phyloP scores from a whole-genome alignment of 208 protist species.

The Acanthamoeba culbertsoni region DNA sequence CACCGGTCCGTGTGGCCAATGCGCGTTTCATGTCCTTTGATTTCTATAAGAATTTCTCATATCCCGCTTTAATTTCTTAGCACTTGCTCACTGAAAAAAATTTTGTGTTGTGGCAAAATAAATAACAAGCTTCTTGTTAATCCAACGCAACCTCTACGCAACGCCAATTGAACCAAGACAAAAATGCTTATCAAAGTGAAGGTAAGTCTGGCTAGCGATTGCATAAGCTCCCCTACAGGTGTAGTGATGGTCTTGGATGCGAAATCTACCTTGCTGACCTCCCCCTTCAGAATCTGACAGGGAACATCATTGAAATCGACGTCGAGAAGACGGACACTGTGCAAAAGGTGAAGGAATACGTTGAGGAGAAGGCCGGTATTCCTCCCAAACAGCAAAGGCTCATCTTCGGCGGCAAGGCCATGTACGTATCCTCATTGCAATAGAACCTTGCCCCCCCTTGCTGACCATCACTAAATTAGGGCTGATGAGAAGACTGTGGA shows the following conservation, averaged over 20 bases:
- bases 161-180: neutral
- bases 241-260: constrained; percentile 28
- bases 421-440: constrained; percentile 59
- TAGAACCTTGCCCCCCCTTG: neutral
- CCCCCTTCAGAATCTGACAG: neutral
- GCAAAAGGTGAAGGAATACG: constrained; percentile 84
- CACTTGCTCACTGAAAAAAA: too few species aligned
- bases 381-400: constrained; percentile 86
- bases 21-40: too few species aligned
- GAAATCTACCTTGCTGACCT: too few species aligned
- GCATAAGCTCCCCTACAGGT: neutral
- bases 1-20: too few species aligned
- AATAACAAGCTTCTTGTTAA: too few species aligned
- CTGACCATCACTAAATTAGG: constrained; percentile 68
- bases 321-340: constrained; percentile 65
- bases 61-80: too few species aligned
- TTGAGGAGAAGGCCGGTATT: constrained; percentile 88
- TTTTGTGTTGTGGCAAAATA: too few species aligned
- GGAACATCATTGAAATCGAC: constrained; percentile 58
- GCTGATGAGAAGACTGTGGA: constrained; percentile 81
- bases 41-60: too few species aligned
- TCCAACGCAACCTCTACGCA: too few species aligned
- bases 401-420: constrained; percentile 81
- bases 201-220: neutral
- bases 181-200: constrained; percentile 28